Evolutionary conservation across 306 rosid species (phyloP), one percentile per base, ranked within the genome.

Genomic region (Herpetospermum pedunculosum): DNA sequence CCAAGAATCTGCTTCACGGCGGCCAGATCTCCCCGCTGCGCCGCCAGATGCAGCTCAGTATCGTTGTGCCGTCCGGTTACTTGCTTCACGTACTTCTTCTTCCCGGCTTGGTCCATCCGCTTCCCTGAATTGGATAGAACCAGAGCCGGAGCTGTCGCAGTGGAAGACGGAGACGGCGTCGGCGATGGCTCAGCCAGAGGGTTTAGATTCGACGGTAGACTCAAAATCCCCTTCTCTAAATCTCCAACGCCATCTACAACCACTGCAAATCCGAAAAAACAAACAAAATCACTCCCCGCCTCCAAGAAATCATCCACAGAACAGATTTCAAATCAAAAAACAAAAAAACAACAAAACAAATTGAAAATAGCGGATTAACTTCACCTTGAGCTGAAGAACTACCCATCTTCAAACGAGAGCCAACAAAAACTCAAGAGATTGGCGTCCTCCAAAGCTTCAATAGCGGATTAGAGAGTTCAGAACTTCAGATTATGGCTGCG

Each of bases 61-160:
- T 91, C 99, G 84, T 91, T 95, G 83, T 89, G 96, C 67, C 99
- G 83, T 25, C 99, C 99, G 2, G 99, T 95, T 75, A 95, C 99
- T 59, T 95, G 99, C 84, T 91, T 95, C 84, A 95, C 97, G 62
- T 95, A 95, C 85, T 89, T 95, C 89, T 95, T 95, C 90, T 79
- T 92, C 65, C 99, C 97, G 0, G 96, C 96, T 75, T 91, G 96
- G 65, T 95, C 99, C 37, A 95, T 95, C 76, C 97, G 72, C 90
- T 95, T 95, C 16, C 97, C 96, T 16, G 99, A 95, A 79, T 91
- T 95, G 41, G 99, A 95, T 2, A 95, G 76, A 0, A 95, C 99
- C 52, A 95, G 77, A 1, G 99, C 99, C 76, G 99, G 99, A 43
- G 97, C 95, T 78, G 96, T 49, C 0, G 86, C 59, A 7, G 82